Percentiles rank a stretch among this genome's conserved stretches.
These are phyloP conservation scores for Platismatia glauca DNA, from an alignment of 495 filamentous ascomycete genomes.

Conservation along the genomic window DNA sequence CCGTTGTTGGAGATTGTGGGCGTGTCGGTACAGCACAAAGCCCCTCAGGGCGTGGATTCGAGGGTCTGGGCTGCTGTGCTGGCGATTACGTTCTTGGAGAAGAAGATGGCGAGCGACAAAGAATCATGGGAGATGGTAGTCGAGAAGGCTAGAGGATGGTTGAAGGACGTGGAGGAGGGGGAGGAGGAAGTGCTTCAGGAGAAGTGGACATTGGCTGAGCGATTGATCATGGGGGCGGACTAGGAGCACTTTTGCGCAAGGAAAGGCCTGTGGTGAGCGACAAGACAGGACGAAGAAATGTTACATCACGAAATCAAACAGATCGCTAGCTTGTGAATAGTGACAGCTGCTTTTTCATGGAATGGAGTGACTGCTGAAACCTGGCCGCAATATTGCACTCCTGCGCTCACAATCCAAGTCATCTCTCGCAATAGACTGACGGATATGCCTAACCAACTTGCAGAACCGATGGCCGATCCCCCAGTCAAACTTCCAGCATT, in stretches of 20 bases:
- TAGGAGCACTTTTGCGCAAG: not conserved
- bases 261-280: not conserved
- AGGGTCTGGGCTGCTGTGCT: constrained; percentile 38
- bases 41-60: constrained; percentile 3
- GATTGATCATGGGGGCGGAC: not conserved
- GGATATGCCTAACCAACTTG: not conserved
- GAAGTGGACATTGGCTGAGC: constrained; percentile 9
- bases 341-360: not conserved
- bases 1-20: not conserved
- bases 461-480: not conserved
- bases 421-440: not conserved
- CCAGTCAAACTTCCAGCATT: no score
- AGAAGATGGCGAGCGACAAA: constrained; percentile 29
- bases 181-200: not conserved
- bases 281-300: not conserved
- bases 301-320: not conserved
- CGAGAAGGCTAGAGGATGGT: constrained; percentile 33
- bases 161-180: not conserved
- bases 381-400: not conserved
- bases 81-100: constrained; percentile 41
- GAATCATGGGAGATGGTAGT: constrained; percentile 48
- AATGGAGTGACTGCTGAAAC: not conserved
- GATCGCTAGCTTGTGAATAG: not conserved
- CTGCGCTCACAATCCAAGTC: not conserved
- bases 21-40: not conserved